phyloP scores from a whole-genome alignment of 2,329 filamentous ascomycete species.

The Exophiala alcalophila region DNA sequence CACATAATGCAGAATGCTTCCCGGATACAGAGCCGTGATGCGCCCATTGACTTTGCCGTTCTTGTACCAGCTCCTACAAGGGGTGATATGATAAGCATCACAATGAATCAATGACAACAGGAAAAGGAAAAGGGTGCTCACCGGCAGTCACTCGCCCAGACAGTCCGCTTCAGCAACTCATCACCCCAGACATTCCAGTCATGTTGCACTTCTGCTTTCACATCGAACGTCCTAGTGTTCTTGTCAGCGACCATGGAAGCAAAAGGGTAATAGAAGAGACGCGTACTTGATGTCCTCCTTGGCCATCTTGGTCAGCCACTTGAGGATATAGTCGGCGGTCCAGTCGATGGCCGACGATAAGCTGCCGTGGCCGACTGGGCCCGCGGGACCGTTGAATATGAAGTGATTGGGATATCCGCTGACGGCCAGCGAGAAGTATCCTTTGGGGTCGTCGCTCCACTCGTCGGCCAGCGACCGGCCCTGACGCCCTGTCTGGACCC shows the following conservation, averaged over 20 bases:
- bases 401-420: constrained; percentile 37
- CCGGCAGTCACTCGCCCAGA: constrained; percentile 19
- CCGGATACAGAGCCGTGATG: constrained; percentile 48
- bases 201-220: constrained; percentile 46
- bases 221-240: constrained; percentile 33
- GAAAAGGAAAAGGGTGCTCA: too few species aligned
- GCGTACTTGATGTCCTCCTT: constrained; percentile 37
- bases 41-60: constrained; percentile 43
- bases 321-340: constrained; percentile 48
- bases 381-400: constrained; percentile 20
- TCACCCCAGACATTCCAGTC: constrained; percentile 50
- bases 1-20: constrained; percentile 33
- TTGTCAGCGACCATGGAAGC: constrained; percentile 49
- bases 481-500: constrained; percentile 34
- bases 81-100: too few species aligned
- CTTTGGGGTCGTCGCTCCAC: constrained; percentile 31
- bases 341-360: constrained; percentile 15
- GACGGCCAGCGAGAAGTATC: constrained; percentile 32
- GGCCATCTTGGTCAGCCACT: constrained; percentile 49
- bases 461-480: constrained; percentile 28
- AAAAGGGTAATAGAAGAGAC: too few species aligned
- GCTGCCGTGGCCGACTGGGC: constrained; percentile 13
- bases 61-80: constrained; percentile 53
- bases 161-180: constrained; percentile 44
- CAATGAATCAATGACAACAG: too few species aligned